These are phyloP conservation scores for Mycena venus DNA, from an alignment of 768 basidiomycete genomes.

Conservation along the genomic window DNA sequence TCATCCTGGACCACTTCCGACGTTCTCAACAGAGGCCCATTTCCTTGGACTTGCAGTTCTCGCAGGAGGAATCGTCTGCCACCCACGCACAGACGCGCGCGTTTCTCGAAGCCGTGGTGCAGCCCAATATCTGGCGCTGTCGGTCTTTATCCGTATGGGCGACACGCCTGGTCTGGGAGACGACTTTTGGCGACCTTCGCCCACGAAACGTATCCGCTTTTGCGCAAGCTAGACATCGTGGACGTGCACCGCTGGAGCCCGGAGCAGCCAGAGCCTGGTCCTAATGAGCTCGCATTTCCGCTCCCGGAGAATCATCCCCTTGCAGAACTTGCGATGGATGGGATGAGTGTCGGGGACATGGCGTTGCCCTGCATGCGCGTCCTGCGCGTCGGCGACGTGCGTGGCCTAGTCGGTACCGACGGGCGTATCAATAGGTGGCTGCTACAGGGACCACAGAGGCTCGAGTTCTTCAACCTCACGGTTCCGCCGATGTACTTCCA, in stretches of 20 bases:
- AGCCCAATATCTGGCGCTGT: conserved; percentile 17
- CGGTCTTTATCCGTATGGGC: neutral
- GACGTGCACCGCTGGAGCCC: neutral
- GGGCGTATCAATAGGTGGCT: conserved; percentile 14
- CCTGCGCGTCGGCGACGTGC: conserved; percentile 1
- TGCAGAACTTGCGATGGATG: conserved; percentile 4
- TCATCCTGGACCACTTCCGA: conserved; percentile 7
- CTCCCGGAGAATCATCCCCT: conserved; percentile 13
- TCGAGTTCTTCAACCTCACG: conserved; percentile 11
- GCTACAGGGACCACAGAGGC: neutral
- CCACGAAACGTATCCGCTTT: conserved; percentile 11
- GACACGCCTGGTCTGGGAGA: neutral
- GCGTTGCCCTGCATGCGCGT: conserved; percentile 11
- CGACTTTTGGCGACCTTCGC: neutral
- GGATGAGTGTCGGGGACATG: conserved; percentile 5
- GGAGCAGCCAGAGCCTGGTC: neutral
- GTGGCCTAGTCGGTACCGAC: neutral
- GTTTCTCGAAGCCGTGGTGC: conserved; percentile 9
- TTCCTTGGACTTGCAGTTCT: neutral
- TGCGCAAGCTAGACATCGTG: conserved; percentile 12
- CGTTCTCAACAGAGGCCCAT: conserved; percentile 13
- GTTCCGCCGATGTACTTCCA: conserved; percentile 29
- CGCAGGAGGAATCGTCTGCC: neutral
- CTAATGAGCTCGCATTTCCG: neutral
- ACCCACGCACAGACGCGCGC: neutral